Conservation (phyloP, 75 land plant genomes). For the Sequoiadendron giganteum region DNA sequence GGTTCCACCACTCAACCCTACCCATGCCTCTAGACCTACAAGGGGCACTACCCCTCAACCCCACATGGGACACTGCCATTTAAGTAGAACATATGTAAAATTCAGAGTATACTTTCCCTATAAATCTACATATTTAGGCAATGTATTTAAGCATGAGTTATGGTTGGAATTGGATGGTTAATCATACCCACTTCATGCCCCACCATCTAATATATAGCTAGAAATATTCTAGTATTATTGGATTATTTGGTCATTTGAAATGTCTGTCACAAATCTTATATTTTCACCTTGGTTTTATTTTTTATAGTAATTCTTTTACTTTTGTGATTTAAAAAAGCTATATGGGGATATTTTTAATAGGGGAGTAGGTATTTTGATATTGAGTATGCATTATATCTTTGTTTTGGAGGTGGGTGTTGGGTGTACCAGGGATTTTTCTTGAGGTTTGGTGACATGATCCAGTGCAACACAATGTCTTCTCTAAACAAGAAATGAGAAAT, state of each 20-base stretch:
- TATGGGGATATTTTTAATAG: not conserved
- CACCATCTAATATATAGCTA: not conserved
- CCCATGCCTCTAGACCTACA: no score
- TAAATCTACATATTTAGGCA: no score
- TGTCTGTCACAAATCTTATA: not conserved
- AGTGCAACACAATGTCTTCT: conserved; percentile 19
- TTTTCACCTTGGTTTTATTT: not conserved
- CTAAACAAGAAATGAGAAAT: conserved; percentile 30
- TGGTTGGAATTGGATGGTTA: no score
- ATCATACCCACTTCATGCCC: not conserved
- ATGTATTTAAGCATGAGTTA: no score
- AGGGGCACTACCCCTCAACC: no score
- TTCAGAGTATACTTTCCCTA: no score
- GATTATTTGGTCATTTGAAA: not conserved
- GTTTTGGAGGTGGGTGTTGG: not conserved
- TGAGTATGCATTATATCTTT: not conserved
- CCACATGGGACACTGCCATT: no score
- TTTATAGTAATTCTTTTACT: not conserved
- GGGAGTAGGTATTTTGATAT: not conserved
- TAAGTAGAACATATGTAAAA: no score
- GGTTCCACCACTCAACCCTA: no score
- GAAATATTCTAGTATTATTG: not conserved
- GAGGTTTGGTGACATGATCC: not conserved
- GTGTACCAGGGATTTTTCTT: not conserved
- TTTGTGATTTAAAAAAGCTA: not conserved